Base-by-base conservation (phyloP, 1,284 basidiomycete species). In the Stygiomarasmius scandens region DNA sequence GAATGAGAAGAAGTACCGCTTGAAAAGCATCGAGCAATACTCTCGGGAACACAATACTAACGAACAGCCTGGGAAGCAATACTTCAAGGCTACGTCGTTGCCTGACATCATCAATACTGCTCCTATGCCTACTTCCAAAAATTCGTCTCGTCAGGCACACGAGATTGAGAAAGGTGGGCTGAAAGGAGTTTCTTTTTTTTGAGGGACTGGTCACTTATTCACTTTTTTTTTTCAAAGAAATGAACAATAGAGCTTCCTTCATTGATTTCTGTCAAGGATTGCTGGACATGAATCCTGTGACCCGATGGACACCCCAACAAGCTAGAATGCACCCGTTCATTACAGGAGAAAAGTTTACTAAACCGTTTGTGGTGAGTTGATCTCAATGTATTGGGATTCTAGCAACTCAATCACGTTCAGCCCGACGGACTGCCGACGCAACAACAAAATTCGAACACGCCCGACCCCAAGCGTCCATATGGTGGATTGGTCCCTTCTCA, bases 231-330 rank as follows among this genome's bases (percentile, higher is more conserved):
- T n/a, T n/a, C n/a, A n/a, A n/a, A 96, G 96, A 98, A 75, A 87
- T 96, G 81, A 91, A 94, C 65, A 95, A 95, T 67, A 85, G 96
- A 49, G 85, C 92, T 58, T 90, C 95, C 16, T 98, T 99, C 74
- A 94, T 98, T 74, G 96, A 99, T 77, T 99, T 99, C 76, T 96
- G 96, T 60, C 88, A 94, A 69, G 96, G 96, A 19, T 78, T 99
- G 41, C 80, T 99, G 58, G 92, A 97, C 71, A 80, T 98, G 77
- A 95, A 99, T 69, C 96, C 97, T 16, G 87, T 96, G 58, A 90
- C 94, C 66, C 83, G 96, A 59, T 99, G 96, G 97, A 92, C 96
- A 9, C 96, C 97, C 25, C 95, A 98, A 69, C 96, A 99, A 75
- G 96, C 96, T 38, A 84, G 92, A 58, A 79, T 93, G 70, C 97